phyloP scores from a whole-genome alignment of 2,329 filamentous ascomycete species.

The Trichoderma sp. region DNA sequence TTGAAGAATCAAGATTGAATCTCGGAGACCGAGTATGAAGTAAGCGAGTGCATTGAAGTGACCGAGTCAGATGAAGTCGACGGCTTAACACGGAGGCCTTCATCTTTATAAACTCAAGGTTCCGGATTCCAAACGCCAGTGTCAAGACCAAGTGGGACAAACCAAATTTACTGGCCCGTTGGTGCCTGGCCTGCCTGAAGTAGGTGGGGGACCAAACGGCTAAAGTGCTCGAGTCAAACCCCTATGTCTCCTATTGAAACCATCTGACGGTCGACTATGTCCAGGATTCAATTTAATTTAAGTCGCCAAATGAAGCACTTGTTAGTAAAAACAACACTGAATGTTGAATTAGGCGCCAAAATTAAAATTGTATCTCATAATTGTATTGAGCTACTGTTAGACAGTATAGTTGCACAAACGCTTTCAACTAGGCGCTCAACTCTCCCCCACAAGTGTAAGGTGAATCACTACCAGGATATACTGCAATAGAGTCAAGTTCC shows the following conservation, averaged over 20 bases:
- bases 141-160: not conserved
- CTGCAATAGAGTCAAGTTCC: not conserved
- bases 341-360: not conserved
- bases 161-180: not conserved
- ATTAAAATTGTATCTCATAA: not conserved
- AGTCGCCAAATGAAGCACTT: not conserved
- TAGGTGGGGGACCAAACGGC: not conserved
- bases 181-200: not conserved
- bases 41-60: not conserved
- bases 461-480: not conserved
- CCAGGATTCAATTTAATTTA: not conserved
- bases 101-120: not conserved
- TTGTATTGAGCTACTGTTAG: not conserved
- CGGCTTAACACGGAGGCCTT: not conserved
- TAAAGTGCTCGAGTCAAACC: not conserved
- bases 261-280: not conserved
- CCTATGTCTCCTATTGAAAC: not conserved
- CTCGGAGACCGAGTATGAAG: not conserved
- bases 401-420: not conserved
- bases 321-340: too few species aligned
- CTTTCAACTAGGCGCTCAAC: not conserved
- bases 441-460: not conserved
- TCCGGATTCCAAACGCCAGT: not conserved
- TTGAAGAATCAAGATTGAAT: not conserved
- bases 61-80: not conserved